Conservation (phyloP, 169 alveolate species). For the Miamiensis avidus region DNA sequence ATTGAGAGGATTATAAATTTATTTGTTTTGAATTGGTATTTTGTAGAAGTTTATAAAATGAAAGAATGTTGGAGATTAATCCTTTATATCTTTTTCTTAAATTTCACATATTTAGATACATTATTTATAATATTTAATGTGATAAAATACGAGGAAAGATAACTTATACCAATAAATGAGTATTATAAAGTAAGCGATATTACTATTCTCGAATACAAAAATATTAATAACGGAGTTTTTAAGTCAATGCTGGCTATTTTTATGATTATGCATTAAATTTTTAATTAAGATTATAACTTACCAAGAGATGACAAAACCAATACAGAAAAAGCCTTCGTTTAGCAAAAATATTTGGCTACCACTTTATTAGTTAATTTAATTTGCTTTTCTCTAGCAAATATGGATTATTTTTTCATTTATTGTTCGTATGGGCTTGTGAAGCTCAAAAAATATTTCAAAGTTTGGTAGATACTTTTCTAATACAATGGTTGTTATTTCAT, state of each 20-base stretch:
- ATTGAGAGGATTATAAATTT: not conserved
- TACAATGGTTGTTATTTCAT: not conserved
- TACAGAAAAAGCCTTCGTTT: not conserved
- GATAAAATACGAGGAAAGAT: not conserved
- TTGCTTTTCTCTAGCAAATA: not conserved
- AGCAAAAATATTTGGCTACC: not conserved
- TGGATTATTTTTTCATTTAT: not conserved
- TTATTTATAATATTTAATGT: not conserved
- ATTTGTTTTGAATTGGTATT: not conserved
- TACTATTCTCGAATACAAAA: not conserved
- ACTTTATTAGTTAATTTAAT: too few species aligned
- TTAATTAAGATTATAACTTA: too few species aligned
- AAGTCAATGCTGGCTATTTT: not conserved
- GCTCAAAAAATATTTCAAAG: not conserved
- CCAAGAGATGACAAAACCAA: not conserved
- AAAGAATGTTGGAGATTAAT: not conserved
- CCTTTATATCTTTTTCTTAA: too few species aligned
- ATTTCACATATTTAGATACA: not conserved
- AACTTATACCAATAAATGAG: not conserved
- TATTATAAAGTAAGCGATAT: not conserved
- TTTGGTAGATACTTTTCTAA: not conserved
- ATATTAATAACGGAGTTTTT: not conserved
- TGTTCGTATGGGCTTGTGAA: not conserved
- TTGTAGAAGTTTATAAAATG: not conserved
- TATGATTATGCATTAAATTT: not conserved